phyloP scores from a whole-genome alignment of 352 stramenopile species.

The Pythium volutum region DNA sequence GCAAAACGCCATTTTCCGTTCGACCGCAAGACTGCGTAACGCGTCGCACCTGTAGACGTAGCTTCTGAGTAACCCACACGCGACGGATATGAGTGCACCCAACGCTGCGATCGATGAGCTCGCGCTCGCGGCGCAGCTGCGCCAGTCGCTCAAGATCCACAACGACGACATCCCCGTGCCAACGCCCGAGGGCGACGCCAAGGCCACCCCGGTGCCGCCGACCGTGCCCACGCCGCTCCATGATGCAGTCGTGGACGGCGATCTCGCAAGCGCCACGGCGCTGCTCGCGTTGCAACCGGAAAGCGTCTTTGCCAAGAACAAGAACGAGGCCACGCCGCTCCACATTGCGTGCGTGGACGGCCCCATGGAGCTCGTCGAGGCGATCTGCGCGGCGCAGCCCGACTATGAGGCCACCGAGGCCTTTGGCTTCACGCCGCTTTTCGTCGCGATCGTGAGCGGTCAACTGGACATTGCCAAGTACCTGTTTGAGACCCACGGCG shows the following conservation, averaged over 20 bases:
- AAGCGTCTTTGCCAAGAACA: conserved; percentile 25
- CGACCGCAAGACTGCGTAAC: background rate
- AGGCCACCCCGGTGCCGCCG: conserved; percentile 1
- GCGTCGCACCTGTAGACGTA: too few relatives aligned
- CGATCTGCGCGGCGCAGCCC: conserved; percentile 13
- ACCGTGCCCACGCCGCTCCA: conserved; percentile 22
- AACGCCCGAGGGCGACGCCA: background rate
- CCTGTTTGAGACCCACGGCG: conserved; percentile 14
- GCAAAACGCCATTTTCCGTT: background rate
- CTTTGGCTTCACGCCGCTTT: conserved; percentile 27
- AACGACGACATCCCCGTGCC: conserved; percentile 12
- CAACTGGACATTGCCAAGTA: conserved; percentile 27
- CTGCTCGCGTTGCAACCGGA: conserved; percentile 18
- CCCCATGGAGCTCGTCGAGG: conserved; percentile 23
- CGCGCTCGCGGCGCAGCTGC: conserved; percentile 26
- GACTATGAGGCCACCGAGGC: conserved; percentile 27
- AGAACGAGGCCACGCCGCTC: conserved; percentile 25
- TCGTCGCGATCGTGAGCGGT: conserved; percentile 27
- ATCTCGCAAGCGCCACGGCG: conserved; percentile 13
- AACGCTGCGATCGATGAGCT: conserved; percentile 14
- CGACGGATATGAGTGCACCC: conserved; percentile 5
- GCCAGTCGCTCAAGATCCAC: conserved; percentile 24
- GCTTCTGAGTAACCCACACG: too few relatives aligned
- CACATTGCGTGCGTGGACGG: conserved; percentile 29
- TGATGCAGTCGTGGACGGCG: conserved; percentile 24